A percentile compares a stretch with the other conserved stretches of the same genome.
These are phyloP conservation scores for Fusarium continuum DNA, from an alignment of 2,329 filamentous ascomycete species.

Conservation along the genomic window DNA sequence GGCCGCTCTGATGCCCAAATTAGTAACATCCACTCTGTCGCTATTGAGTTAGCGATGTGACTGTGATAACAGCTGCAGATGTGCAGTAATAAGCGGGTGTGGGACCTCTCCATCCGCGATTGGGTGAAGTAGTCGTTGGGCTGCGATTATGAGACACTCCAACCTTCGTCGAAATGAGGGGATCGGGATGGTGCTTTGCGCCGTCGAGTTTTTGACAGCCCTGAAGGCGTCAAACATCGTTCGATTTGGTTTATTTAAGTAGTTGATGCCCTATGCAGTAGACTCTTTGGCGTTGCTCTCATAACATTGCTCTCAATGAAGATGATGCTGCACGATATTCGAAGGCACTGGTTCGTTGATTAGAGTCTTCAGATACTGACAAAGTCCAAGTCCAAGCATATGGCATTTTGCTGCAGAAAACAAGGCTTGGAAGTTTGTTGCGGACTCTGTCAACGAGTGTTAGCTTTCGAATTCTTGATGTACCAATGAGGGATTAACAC, in stretches of 20 bases:
- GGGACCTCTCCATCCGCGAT: not conserved
- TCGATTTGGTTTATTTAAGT: not conserved
- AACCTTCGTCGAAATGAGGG: not conserved
- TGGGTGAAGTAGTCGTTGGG: not conserved
- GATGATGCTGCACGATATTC: not conserved
- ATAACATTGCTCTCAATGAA: not conserved
- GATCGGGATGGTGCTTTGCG: not conserved
- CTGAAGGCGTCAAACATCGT: not conserved
- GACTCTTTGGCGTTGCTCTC: not conserved
- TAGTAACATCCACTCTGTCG: slow-evolving; percentile 2
- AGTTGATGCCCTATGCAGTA: not conserved
- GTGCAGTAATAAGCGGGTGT: not conserved
- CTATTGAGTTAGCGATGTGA: slow-evolving; percentile 12
- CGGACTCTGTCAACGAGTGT: too few relatives aligned
- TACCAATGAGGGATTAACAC: too few relatives aligned
- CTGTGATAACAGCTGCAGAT: slow-evolving; percentile 16
- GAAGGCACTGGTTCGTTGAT: too few relatives aligned
- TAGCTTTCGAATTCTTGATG: too few relatives aligned
- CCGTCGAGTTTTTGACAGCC: not conserved
- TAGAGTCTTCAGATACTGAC: too few relatives aligned
- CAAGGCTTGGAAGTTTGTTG: too few relatives aligned
- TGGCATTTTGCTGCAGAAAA: too few relatives aligned
- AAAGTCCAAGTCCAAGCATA: too few relatives aligned
- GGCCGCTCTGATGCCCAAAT: not conserved
- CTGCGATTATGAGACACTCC: not conserved